Evolutionary conservation across 768 basidiomycete species (phyloP).

Genomic region (Pulveroboletus sp.): DNA sequence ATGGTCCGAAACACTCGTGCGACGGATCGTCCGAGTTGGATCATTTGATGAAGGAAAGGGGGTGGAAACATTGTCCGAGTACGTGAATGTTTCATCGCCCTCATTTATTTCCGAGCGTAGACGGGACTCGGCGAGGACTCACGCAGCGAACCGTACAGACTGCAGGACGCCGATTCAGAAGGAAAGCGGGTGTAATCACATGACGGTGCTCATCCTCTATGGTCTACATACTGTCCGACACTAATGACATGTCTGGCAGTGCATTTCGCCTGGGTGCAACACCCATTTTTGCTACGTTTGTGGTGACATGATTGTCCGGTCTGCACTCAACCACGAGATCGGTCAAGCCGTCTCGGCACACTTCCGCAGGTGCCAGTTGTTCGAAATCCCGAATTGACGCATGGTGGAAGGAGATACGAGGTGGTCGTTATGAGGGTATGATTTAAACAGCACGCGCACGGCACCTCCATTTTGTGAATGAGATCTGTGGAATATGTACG

Average conservation of each 20-base stretch:
- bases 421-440: background rate
- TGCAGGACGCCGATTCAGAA: conserved; percentile 49
- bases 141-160: conserved; percentile 22
- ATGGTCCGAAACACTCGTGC: conserved; percentile 48
- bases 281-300: conserved; percentile 55
- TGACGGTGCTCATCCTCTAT: conserved; percentile 36
- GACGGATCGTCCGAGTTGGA: conserved; percentile 54
- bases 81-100: conserved; percentile 4
- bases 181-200: conserved; percentile 52
- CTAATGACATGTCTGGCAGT: conserved; percentile 30
- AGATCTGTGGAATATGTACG: background rate
- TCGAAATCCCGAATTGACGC: conserved; percentile 30
- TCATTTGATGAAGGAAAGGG: conserved; percentile 45
- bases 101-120: background rate
- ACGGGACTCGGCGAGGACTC: background rate
- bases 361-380: conserved; percentile 32
- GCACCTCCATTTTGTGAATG: background rate
- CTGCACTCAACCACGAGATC: conserved; percentile 33
- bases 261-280: conserved; percentile 54
- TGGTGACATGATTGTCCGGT: conserved; percentile 42
- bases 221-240: background rate
- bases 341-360: conserved; percentile 27
- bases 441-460: background rate
- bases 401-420: background rate
- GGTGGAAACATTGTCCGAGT: conserved; percentile 66